These are phyloP conservation scores for Pelargonium citronellum DNA, from an alignment of 441 rosid genomes.

Conservation along the genomic window DNA sequence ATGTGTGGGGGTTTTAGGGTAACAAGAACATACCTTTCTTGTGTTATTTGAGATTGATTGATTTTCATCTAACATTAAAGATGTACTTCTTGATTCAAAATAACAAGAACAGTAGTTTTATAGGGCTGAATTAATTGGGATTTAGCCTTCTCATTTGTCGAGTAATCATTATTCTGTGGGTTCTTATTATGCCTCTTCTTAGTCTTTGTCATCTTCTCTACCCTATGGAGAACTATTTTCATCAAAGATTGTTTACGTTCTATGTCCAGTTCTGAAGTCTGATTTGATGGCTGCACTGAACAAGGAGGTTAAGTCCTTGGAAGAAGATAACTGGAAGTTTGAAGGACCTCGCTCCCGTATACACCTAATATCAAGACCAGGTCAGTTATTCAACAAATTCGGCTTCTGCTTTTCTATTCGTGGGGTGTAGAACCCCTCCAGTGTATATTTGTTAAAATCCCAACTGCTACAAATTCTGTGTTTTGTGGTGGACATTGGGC, in stretches of 20 bases:
- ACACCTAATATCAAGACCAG: slow-evolving; percentile 63
- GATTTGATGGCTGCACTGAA: slow-evolving; percentile 68
- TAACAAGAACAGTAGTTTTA: neutral
- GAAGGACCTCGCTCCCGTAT: slow-evolving; percentile 87
- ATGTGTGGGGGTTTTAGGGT: neutral
- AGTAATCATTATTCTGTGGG: neutral
- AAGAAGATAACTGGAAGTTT: slow-evolving; percentile 90
- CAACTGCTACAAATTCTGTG: neutral
- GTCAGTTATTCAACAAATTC: slow-evolving; percentile 30
- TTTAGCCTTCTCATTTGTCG: neutral
- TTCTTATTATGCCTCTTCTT: neutral
- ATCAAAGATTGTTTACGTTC: neutral
- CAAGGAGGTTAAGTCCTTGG: slow-evolving; percentile 81
- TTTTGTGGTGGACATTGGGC: neutral
- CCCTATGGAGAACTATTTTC: slow-evolving; percentile 3
- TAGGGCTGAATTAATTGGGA: neutral
- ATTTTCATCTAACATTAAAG: neutral
- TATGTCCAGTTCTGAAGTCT: slow-evolving; percentile 57
- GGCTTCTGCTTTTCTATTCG: neutral
- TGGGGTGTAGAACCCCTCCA: neutral
- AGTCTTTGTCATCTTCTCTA: neutral
- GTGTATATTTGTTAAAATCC: neutral
- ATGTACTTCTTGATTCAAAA: neutral
- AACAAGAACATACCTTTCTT: neutral
- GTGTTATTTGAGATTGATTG: neutral